Percentiles rank a stretch among this genome's conserved stretches.
phyloP scores from a whole-genome alignment of 2,329 filamentous ascomycete genomes.

The Dactylellina drechsleri region DNA sequence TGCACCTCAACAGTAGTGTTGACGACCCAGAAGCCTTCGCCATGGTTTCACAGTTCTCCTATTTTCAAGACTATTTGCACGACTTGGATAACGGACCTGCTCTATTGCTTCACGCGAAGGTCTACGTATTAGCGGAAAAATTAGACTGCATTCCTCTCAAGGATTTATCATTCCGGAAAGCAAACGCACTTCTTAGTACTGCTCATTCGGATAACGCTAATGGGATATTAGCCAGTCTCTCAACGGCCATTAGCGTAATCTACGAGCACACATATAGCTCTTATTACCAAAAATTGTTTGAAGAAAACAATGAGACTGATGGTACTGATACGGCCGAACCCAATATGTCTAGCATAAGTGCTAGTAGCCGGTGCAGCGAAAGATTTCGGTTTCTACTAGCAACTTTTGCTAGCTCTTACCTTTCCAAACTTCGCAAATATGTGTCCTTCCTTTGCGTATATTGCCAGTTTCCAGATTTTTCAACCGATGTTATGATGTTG shows the following conservation, averaged over 20 bases:
- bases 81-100: background rate
- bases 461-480: constrained; percentile 26
- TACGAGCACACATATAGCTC: constrained; percentile 16
- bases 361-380: background rate
- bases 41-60: constrained; percentile 30
- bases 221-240: background rate
- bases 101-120: constrained; percentile 17
- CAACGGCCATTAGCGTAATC: background rate
- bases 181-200: background rate
- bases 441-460: background rate
- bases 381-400: constrained; percentile 14
- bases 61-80: constrained; percentile 22
- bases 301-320: background rate
- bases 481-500: constrained; percentile 30
- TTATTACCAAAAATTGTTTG: background rate
- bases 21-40: constrained; percentile 22
- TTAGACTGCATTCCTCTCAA: constrained; percentile 27
- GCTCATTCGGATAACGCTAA: background rate
- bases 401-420: constrained; percentile 13
- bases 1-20: constrained; percentile 13
- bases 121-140: constrained; percentile 31
- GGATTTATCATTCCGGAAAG: constrained; percentile 10
- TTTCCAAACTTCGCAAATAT: constrained; percentile 4
- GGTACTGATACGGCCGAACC: background rate
- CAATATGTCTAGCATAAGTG: no score